A percentile compares a stretch with the other conserved stretches of the same genome.
These are phyloP conservation scores for Kondoa malvinella DNA, from an alignment of 768 basidiomycete genomes.

Conservation along the genomic window DNA sequence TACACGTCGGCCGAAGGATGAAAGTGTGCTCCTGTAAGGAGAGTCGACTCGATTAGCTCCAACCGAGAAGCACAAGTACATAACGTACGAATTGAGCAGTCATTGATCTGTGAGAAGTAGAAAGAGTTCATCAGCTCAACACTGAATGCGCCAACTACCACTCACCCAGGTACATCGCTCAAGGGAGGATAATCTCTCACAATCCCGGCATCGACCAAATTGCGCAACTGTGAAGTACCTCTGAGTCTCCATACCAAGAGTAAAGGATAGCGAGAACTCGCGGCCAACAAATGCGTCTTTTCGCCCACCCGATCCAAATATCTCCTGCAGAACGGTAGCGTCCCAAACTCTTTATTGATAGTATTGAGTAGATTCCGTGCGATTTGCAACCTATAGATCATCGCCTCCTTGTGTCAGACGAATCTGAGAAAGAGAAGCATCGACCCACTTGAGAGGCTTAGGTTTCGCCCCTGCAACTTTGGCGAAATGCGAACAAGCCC, in stretches of 20 bases:
- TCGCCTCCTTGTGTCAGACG: too few species aligned
- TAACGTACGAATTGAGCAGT: slow-evolving; percentile 58
- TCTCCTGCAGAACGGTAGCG: slow-evolving; percentile 82
- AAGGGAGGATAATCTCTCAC: slow-evolving; percentile 87
- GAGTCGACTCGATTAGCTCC: background rate
- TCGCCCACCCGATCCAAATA: slow-evolving; percentile 87
- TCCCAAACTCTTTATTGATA: slow-evolving; percentile 85
- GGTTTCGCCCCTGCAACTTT: slow-evolving; percentile 6
- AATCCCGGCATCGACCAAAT: slow-evolving; percentile 70
- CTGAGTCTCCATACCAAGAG: too few species aligned
- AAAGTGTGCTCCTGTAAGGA: slow-evolving; percentile 36
- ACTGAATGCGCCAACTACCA: background rate
- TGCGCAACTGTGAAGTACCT: slow-evolving; percentile 81
- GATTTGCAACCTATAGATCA: slow-evolving; percentile 49
- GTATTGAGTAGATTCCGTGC: slow-evolving; percentile 70
- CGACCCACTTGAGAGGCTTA: slow-evolving; percentile 48
- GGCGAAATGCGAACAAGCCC: slow-evolving; percentile 27
- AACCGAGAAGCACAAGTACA: slow-evolving; percentile 10
- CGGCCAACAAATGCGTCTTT: slow-evolving; percentile 79
- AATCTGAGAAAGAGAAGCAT: slow-evolving; percentile 39
- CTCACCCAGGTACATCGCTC: slow-evolving; percentile 53
- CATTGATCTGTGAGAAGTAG: slow-evolving; percentile 52
- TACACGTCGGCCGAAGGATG: slow-evolving; percentile 37
- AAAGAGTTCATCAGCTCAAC: background rate
- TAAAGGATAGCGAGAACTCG: slow-evolving; percentile 32